Evolutionary conservation across 495 filamentous ascomycete species (phyloP).

Genomic region (Penicillium subrubescens): DNA sequence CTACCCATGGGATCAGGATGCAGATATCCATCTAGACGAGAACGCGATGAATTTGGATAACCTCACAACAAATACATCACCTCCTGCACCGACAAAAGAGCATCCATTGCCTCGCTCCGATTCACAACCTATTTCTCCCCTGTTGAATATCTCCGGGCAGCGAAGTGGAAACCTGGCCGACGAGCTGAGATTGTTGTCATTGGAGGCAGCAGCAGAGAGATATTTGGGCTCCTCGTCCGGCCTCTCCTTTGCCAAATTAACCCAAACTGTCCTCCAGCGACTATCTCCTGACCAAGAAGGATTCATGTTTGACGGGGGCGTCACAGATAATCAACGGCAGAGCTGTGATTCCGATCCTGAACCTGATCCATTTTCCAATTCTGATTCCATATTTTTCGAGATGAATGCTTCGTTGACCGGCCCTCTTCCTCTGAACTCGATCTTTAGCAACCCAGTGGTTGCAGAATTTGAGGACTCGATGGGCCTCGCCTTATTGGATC

Average conservation of each 20-base stretch:
- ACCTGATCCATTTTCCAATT: slow-evolving; percentile 13
- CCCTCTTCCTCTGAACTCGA: slow-evolving; percentile 19
- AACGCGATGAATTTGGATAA: not conserved
- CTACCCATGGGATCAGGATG: slow-evolving; percentile 10
- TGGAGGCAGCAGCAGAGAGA: slow-evolving; percentile 42
- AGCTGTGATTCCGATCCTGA: not conserved
- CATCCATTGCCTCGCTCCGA: slow-evolving; percentile 6
- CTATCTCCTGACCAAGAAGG: slow-evolving; percentile 49
- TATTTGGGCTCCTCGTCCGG: slow-evolving; percentile 44
- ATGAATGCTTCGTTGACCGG: slow-evolving; percentile 20
- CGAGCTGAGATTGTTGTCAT: slow-evolving; percentile 35
- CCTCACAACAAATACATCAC: slow-evolving; percentile 2
- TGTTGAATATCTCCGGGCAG: not conserved
- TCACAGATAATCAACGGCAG: slow-evolving; percentile 18
- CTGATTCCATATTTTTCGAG: slow-evolving; percentile 20
- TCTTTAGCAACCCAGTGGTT: slow-evolving; percentile 21
- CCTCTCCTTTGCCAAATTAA: slow-evolving; percentile 41
- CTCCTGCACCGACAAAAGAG: not conserved
- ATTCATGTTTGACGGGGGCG: slow-evolving; percentile 37
- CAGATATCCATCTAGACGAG: slow-evolving; percentile 1
- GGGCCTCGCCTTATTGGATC: slow-evolving; percentile 22
- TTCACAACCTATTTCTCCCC: slow-evolving; percentile 2
- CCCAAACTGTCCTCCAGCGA: slow-evolving; percentile 42
- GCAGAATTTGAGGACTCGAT: slow-evolving; percentile 22
- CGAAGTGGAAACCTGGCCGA: slow-evolving; percentile 29